These are phyloP conservation scores for Saccharum hybrid DNA, from an alignment of 202 grass and related monocot species.

Conservation along the genomic window DNA sequence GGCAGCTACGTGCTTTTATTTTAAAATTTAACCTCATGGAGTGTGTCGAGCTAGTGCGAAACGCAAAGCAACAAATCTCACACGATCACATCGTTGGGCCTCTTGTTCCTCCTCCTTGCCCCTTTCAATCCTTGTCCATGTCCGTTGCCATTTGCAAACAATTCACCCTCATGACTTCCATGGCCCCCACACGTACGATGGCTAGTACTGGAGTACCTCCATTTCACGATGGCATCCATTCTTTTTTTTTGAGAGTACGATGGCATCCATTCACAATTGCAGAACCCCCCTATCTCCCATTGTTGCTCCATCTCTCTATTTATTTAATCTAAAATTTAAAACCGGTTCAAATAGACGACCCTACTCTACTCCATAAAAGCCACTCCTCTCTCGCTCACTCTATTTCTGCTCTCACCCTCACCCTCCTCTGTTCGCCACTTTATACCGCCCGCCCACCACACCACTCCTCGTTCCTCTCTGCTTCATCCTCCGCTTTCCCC, in stretches of 20 bases:
- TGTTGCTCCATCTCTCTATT: neutral
- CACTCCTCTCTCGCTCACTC: slow-evolving; percentile 29
- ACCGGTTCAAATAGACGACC: slow-evolving; percentile 11
- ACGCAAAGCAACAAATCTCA: slow-evolving; percentile 20
- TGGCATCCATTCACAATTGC: neutral
- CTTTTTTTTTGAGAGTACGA: neutral
- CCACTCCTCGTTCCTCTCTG: neutral
- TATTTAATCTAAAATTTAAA: neutral
- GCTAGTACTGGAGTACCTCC: neutral
- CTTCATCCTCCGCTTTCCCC: neutral
- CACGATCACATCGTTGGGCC: neutral
- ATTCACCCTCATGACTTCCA: neutral
- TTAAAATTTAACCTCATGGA: neutral
- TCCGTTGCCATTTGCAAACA: neutral
- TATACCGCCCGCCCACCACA: slow-evolving; percentile 6
- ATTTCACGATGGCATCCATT: slow-evolving; percentile 4
- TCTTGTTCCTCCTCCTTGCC: neutral
- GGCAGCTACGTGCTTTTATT: neutral
- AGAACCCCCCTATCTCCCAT: neutral
- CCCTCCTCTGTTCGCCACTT: neutral
- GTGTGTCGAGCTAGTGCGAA: neutral
- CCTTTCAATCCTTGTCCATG: neutral
- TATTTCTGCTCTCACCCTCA: neutral
- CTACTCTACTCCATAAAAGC: slow-evolving; percentile 46
- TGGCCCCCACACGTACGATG: neutral